phyloP scores from a whole-genome alignment of 2,329 filamentous ascomycete species.

The Paecilomyces variotii region DNA sequence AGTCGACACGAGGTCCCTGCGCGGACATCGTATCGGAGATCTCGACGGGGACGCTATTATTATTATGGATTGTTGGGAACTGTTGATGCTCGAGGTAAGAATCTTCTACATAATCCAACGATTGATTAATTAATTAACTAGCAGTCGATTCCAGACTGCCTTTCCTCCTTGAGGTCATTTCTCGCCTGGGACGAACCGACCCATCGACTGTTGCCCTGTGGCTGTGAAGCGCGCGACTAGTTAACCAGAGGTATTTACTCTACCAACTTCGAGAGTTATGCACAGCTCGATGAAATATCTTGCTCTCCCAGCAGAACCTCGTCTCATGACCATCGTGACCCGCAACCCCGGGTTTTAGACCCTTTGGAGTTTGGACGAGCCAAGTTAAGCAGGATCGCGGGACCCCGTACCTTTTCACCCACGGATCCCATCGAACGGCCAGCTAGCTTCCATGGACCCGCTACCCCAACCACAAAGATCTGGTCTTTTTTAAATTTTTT shows the following conservation, averaged over 20 bases:
- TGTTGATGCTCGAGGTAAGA: neutral
- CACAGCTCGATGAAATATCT: neutral
- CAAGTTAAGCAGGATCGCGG: neutral
- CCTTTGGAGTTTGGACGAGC: neutral
- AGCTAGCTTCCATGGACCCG: neutral
- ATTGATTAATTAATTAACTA: too few relatives aligned
- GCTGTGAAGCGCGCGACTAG: neutral
- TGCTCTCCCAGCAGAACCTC: neutral
- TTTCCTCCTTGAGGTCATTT: neutral
- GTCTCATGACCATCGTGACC: neutral
- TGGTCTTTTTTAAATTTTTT: neutral
- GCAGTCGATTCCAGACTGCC: neutral
- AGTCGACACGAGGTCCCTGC: neutral
- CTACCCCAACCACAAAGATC: neutral
- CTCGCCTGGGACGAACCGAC: neutral
- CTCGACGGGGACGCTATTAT: neutral
- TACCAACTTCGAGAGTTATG: neutral
- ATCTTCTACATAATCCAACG: too few relatives aligned
- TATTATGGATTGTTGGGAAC: neutral
- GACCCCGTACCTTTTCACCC: neutral
- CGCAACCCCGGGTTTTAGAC: slow-evolving; percentile 1
- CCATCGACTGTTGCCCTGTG: neutral
- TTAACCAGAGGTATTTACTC: neutral
- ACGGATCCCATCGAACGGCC: neutral
- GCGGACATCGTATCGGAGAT: neutral